Percentiles rank a stretch among this genome's conserved stretches.
These are phyloP conservation scores for Gnaphalium uliginosum DNA, from an alignment of 129 eudicot species.

Conservation along the genomic window DNA sequence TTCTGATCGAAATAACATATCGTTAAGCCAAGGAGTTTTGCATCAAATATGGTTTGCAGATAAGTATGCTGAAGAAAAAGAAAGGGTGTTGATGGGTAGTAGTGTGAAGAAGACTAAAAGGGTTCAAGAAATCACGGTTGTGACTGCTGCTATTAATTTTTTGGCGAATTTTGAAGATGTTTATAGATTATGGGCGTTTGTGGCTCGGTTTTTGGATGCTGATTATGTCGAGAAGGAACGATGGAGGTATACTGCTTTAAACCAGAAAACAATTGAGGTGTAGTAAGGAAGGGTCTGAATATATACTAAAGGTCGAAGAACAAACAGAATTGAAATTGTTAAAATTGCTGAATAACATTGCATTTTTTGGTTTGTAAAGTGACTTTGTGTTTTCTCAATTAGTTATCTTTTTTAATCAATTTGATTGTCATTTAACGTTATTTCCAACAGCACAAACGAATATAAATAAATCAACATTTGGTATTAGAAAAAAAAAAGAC, in stretches of 20 bases:
- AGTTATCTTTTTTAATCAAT: no score
- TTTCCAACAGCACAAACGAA: background rate
- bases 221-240: background rate
- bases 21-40: conserved; percentile 61
- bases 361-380: background rate
- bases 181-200: conserved; percentile 34
- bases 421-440: no score
- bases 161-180: conserved; percentile 72
- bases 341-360: background rate
- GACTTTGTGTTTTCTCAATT: background rate
- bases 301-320: background rate
- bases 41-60: conserved; percentile 71
- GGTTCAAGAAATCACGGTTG: conserved; percentile 49
- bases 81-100: conserved; percentile 26
- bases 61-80: conserved; percentile 55
- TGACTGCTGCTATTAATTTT: conserved; percentile 64
- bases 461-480: background rate
- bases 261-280: background rate
- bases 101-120: conserved; percentile 39
- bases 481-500: no score
- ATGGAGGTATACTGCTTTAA: conserved; percentile 3
- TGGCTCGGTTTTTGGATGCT: conserved; percentile 7
- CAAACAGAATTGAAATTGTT: background rate
- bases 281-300: background rate
- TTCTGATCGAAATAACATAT: conserved; percentile 70